Conservation (phyloP, 495 filamentous ascomycete species). For the Corynascus novoguineensis region DNA sequence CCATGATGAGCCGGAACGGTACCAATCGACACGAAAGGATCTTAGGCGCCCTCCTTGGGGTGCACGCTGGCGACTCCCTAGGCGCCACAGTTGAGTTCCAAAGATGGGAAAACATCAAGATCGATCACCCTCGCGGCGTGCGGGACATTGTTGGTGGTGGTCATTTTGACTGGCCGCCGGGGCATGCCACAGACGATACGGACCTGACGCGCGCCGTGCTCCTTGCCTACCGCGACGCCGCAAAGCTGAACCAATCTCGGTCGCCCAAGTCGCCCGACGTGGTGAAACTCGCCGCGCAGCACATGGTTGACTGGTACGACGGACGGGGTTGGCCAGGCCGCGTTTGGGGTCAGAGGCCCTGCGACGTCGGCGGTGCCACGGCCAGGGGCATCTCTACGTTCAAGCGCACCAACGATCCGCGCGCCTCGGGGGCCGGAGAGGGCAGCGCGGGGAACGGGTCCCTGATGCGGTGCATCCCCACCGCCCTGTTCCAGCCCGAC, state of each 20-base stretch:
- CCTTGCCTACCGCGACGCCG: slow-evolving; percentile 22
- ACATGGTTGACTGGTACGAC: slow-evolving; percentile 28
- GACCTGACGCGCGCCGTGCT: slow-evolving; percentile 21
- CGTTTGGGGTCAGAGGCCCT: slow-evolving; percentile 6
- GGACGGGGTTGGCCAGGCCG: slow-evolving; percentile 27
- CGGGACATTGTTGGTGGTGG: slow-evolving; percentile 30
- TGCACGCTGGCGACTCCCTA: slow-evolving; percentile 33
- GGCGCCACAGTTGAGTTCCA: slow-evolving; percentile 32
- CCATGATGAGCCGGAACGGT: slow-evolving; percentile 2
- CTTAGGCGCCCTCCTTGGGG: slow-evolving; percentile 30
- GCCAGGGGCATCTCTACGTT: slow-evolving; percentile 16
- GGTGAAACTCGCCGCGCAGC: slow-evolving; percentile 12
- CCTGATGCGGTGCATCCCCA: slow-evolving; percentile 29
- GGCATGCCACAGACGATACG: slow-evolving; percentile 22
- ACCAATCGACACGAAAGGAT: slow-evolving; percentile 16
- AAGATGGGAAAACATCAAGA: slow-evolving; percentile 20
- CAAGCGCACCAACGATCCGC: slow-evolving; percentile 11
- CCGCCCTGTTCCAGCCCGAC: slow-evolving; percentile 20
- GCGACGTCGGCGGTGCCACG: slow-evolving; percentile 27
- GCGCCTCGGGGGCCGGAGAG: slow-evolving; percentile 18
- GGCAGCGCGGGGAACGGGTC: slow-evolving; percentile 25
- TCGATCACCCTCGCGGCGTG: slow-evolving; percentile 15
- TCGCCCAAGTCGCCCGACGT: background rate
- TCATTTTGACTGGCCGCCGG: slow-evolving; percentile 24
- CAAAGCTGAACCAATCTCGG: background rate